These are phyloP conservation scores for Lactifluus echinatus DNA, from an alignment of 768 basidiomycete genomes.

Conservation along the genomic window DNA sequence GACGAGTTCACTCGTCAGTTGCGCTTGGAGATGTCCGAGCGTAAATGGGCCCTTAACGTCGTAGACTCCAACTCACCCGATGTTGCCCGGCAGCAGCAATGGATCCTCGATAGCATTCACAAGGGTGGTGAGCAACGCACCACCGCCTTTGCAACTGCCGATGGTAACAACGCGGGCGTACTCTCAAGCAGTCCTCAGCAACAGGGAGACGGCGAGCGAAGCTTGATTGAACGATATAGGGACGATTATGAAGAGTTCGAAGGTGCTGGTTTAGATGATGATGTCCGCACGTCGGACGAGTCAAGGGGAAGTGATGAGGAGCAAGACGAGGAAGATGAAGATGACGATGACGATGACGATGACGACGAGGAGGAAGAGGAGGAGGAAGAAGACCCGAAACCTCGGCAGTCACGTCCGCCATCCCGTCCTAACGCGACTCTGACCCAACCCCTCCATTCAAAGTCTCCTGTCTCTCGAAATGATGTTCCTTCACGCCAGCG, in stretches of 20 bases:
- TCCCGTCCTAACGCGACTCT: neutral
- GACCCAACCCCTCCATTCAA: neutral
- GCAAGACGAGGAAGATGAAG: neutral
- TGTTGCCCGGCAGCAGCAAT: constrained; percentile 19
- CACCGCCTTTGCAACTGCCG: neutral
- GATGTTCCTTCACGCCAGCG: constrained; percentile 8
- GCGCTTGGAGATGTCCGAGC: constrained; percentile 14
- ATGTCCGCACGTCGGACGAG: neutral
- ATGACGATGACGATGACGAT: neutral
- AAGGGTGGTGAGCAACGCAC: constrained; percentile 1
- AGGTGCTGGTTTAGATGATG: neutral
- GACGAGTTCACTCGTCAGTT: constrained; percentile 15
- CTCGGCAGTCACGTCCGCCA: constrained; percentile 11
- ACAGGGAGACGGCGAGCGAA: neutral
- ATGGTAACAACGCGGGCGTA: neutral
- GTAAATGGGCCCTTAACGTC: constrained; percentile 16
- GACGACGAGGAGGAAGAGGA: neutral
- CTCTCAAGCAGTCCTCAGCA: constrained; percentile 2
- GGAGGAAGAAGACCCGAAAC: neutral
- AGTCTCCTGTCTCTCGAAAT: constrained; percentile 7
- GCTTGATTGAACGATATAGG: neutral
- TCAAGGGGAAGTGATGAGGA: neutral
- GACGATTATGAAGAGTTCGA: neutral
- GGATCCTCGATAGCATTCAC: constrained; percentile 17
- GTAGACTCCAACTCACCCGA: constrained; percentile 16